Conservation (phyloP, 1,284 basidiomycete genomes). For the Neolentinus lepideus region DNA sequence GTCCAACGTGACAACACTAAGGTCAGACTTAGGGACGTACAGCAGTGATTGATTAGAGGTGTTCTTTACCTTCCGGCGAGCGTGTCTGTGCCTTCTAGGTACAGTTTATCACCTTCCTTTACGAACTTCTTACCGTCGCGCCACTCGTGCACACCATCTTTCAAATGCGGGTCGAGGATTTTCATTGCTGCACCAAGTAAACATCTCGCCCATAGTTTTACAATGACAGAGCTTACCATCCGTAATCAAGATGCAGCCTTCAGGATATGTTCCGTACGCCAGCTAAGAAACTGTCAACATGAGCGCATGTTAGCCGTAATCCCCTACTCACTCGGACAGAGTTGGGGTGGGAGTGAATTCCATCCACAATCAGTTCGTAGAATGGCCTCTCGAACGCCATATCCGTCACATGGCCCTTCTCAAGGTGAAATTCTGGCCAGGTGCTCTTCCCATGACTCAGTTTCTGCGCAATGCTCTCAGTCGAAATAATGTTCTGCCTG, state of each 20-base stretch:
- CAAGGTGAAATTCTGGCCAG: slow-evolving; percentile 17
- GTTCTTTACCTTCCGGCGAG: slow-evolving; percentile 70
- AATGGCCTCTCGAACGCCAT: slow-evolving; percentile 64
- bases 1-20: slow-evolving; percentile 72
- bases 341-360: slow-evolving; percentile 86
- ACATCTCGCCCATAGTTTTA: not conserved
- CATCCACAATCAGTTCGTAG: slow-evolving; percentile 88
- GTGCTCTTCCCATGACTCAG: slow-evolving; percentile 6
- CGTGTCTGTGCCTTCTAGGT: slow-evolving; percentile 79
- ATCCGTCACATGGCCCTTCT: slow-evolving; percentile 27
- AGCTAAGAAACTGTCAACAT: slow-evolving; percentile 36
- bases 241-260: slow-evolving; percentile 83
- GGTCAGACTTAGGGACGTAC: slow-evolving; percentile 7
- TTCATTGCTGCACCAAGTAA: slow-evolving; percentile 56
- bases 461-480: not conserved
- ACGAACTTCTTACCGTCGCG: slow-evolving; percentile 71
- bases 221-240: slow-evolving; percentile 50
- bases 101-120: slow-evolving; percentile 77
- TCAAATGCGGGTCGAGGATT: slow-evolving; percentile 78
- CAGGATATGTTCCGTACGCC: slow-evolving; percentile 76
- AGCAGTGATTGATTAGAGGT: slow-evolving; percentile 8
- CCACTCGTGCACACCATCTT: slow-evolving; percentile 85
- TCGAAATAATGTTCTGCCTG: slow-evolving; percentile 8
- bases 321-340: slow-evolving; percentile 62
- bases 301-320: not conserved